A percentile compares a stretch with the other conserved stretches of the same genome.
These are phyloP conservation scores for Cyberlindnera lachancei DNA, from an alignment of 805 yeast species.

Conservation along the genomic window DNA sequence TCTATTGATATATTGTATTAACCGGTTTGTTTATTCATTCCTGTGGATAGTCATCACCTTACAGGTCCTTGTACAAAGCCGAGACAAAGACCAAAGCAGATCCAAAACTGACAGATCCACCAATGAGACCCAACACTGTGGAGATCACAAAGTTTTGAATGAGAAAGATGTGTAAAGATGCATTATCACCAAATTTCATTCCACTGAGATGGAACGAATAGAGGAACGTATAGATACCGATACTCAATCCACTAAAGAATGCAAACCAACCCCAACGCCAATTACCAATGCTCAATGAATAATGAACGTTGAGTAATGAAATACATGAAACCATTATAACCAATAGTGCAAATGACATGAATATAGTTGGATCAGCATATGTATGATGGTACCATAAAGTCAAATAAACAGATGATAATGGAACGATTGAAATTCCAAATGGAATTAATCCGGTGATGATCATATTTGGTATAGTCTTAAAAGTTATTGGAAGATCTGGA, in stretches of 20 bases:
- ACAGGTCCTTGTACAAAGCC: too few relatives aligned
- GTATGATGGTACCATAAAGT: slow-evolving; percentile 23
- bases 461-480: slow-evolving; percentile 19
- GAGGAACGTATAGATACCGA: slow-evolving; percentile 20
- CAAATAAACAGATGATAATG: slow-evolving; percentile 21
- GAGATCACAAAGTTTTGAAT: slow-evolving; percentile 20
- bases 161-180: slow-evolving; percentile 18
- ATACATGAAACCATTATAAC: slow-evolving; percentile 13
- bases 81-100: too few relatives aligned
- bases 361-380: slow-evolving; percentile 13
- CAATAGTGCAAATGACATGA: slow-evolving; percentile 13
- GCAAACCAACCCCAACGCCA: slow-evolving; percentile 27
- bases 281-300: slow-evolving; percentile 21
- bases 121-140: slow-evolving; percentile 16
- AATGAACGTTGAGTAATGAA: slow-evolving; percentile 17
- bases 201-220: slow-evolving; percentile 22
- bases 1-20: too few relatives aligned
- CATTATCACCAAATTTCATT: slow-evolving; percentile 22
- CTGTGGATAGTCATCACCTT: too few relatives aligned
- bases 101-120: slow-evolving; percentile 18
- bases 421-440: slow-evolving; percentile 21
- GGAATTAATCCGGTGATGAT: slow-evolving; percentile 24
- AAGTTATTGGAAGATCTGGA: slow-evolving; percentile 21
- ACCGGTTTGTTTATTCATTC: too few relatives aligned
- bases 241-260: slow-evolving; percentile 20